Conservation (phyloP, 495 filamentous ascomycete genomes). For the Lophiotrema nucula region DNA sequence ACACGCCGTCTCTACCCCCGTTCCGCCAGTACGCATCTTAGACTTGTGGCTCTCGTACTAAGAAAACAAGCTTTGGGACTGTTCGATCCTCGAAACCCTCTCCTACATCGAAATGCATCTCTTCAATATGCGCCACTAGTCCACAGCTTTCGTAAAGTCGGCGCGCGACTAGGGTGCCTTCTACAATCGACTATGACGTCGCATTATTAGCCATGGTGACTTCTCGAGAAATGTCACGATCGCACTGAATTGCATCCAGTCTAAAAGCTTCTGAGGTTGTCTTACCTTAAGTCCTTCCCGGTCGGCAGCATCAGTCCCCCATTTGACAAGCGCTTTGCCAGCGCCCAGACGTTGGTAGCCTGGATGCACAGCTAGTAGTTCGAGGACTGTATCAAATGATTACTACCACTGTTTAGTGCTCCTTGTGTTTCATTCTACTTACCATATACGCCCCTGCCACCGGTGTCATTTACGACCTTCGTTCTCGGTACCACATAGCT, state of each 20-base stretch:
- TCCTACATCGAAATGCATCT: slow-evolving; percentile 15
- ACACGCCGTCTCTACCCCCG: too few species aligned
- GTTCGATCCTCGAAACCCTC: neutral
- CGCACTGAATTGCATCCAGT: neutral
- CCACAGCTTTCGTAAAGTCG: slow-evolving; percentile 11
- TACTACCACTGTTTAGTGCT: neutral
- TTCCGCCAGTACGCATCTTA: too few species aligned
- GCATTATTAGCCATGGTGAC: neutral
- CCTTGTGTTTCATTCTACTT: neutral
- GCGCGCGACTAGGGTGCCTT: slow-evolving; percentile 6
- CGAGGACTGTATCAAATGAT: slow-evolving; percentile 4
- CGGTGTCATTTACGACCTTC: neutral
- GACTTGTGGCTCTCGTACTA: slow-evolving; percentile 6
- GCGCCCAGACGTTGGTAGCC: slow-evolving; percentile 15
- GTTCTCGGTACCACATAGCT: slow-evolving; percentile 7
- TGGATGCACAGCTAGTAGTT: slow-evolving; percentile 14
- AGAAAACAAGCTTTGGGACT: slow-evolving; percentile 7
- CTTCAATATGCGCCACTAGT: slow-evolving; percentile 2
- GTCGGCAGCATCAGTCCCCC: slow-evolving; percentile 12
- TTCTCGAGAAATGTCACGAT: neutral
- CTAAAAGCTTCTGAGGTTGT: neutral
- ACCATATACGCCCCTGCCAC: slow-evolving; percentile 11
- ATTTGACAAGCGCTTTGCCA: slow-evolving; percentile 8
- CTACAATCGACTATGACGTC: neutral
- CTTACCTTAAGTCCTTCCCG: slow-evolving; percentile 5